Conservation (phyloP, 148 eudicot genomes). For the Dysphania ambrosioides region DNA sequence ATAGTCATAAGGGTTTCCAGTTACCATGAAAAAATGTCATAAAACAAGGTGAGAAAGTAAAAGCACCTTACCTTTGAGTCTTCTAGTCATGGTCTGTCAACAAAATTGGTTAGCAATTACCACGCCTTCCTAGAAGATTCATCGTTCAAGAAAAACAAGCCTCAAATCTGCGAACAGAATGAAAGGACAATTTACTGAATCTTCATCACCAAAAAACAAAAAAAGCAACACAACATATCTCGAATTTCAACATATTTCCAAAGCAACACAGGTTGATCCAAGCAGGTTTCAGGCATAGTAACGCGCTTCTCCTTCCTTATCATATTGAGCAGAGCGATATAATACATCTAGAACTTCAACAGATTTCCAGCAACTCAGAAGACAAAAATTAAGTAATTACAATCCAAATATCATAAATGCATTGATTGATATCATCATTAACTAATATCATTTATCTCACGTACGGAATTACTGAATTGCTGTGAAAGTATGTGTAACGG, state of each 20-base stretch:
- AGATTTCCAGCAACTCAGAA: not conserved
- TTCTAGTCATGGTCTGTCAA: no score
- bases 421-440: no score
- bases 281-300: no score
- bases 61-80: not conserved
- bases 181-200: not conserved
- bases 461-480: not conserved
- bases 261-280: no score
- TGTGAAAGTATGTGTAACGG: not conserved
- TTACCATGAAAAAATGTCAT: not conserved
- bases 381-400: no score
- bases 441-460: no score
- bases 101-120: not conserved
- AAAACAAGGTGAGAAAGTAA: not conserved
- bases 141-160: not conserved
- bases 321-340: no score
- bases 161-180: not conserved
- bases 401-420: no score
- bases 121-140: not conserved
- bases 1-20: not conserved
- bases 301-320: no score
- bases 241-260: not conserved
- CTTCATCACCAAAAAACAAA: not conserved
- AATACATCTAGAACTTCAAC: no score
- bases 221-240: not conserved